phyloP scores from a whole-genome alignment of 2,329 filamentous ascomycete genomes.

The Cladosporium sp. region DNA sequence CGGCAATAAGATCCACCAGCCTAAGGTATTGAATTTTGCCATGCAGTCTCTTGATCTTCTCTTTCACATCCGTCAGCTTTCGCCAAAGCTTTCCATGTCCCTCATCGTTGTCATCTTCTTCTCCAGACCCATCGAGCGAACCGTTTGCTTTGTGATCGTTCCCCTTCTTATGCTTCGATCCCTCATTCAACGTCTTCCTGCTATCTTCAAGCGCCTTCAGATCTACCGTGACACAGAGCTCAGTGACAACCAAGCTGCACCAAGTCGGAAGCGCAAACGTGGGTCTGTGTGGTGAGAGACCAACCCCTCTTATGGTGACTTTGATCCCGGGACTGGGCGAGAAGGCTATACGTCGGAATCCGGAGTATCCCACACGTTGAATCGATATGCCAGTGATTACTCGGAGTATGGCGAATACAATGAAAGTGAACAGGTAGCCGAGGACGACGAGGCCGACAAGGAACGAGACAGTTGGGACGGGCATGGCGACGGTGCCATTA shows the following conservation, averaged over 20 bases:
- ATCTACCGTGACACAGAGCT: conserved; percentile 80
- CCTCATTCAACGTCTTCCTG: conserved; percentile 13
- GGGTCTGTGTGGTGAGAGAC: conserved; percentile 82
- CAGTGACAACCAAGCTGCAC: conserved; percentile 84
- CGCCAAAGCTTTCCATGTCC: conserved; percentile 69
- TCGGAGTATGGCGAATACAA: conserved; percentile 86
- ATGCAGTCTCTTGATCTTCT: conserved; percentile 81
- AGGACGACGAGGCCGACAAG: conserved; percentile 80
- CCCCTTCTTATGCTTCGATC: conserved; percentile 17
- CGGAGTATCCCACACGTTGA: conserved; percentile 89
- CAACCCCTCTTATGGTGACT: conserved; percentile 83
- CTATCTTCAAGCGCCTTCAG: conserved; percentile 55
- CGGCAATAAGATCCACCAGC: conserved; percentile 82
- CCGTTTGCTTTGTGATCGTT: conserved; percentile 13
- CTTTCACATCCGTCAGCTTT: conserved; percentile 71
- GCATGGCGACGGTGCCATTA: conserved; percentile 36
- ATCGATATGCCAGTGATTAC: conserved; percentile 93
- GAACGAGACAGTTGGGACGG: conserved; percentile 57
- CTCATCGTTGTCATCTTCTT: conserved; percentile 30
- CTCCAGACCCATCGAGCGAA: not conserved
- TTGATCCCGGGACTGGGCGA: conserved; percentile 83
- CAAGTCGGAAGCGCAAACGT: conserved; percentile 97
- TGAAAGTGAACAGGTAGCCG: conserved; percentile 84
- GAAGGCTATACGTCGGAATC: conserved; percentile 84
- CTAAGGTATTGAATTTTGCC: conserved; percentile 82